Percentiles rank a stretch among this genome's conserved stretches.
Evolutionary conservation across 306 rosid species (phyloP).

Genomic region (Glycyrrhiza uralensis): DNA sequence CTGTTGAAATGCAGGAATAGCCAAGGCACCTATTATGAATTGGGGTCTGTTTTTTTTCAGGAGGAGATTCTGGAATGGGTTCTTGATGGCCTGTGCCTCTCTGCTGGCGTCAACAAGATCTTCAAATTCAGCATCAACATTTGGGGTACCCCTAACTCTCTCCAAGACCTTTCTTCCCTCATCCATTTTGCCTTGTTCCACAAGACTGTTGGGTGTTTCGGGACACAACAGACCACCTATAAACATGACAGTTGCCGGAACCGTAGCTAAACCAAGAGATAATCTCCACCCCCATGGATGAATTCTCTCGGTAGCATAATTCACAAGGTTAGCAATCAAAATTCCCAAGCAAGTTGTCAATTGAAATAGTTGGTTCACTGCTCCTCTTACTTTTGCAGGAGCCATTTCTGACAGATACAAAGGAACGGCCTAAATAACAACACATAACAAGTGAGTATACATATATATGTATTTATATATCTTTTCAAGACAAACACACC

Average conservation of each 20-base stretch:
- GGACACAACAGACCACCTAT: constrained; percentile 76
- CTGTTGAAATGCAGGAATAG: constrained; percentile 83
- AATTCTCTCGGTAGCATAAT: constrained; percentile 55
- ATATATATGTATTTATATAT: no score
- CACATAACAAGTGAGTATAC: not conserved
- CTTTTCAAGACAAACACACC: not conserved
- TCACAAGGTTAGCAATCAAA: constrained; percentile 58
- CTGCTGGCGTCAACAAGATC: constrained; percentile 68
- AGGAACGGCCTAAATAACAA: constrained; percentile 72
- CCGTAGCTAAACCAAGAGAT: constrained; percentile 80
- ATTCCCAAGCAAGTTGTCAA: constrained; percentile 71
- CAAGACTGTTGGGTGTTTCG: constrained; percentile 91
- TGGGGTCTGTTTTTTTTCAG: constrained; percentile 67
- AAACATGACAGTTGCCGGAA: constrained; percentile 80
- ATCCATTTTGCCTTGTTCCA: constrained; percentile 67
- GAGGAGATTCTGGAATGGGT: constrained; percentile 63
- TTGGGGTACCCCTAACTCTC: constrained; percentile 67
- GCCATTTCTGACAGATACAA: constrained; percentile 91
- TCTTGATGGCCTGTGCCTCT: constrained; percentile 49
- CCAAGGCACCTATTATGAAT: constrained; percentile 69
- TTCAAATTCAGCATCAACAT: constrained; percentile 74
- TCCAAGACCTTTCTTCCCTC: constrained; percentile 69
- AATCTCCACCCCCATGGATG: constrained; percentile 93
- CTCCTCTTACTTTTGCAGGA: constrained; percentile 73
- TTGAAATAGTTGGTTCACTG: constrained; percentile 75